Conservation (phyloP, 306 rosid species). For the Elaeagnus macrophylla region DNA sequence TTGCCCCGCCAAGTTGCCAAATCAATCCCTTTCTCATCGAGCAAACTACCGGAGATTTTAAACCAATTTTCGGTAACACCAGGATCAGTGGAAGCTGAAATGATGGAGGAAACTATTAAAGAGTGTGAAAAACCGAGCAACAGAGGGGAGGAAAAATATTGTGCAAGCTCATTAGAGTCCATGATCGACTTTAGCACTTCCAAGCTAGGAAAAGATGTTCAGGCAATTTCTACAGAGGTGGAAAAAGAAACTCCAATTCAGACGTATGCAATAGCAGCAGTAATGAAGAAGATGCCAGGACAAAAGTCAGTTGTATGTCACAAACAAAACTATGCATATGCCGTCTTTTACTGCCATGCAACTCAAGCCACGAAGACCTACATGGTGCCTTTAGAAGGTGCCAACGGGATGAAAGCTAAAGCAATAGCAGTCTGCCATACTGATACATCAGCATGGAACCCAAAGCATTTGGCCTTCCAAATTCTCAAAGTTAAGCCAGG, state of each 20-base stretch:
- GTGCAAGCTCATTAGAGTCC: slow-evolving; percentile 82
- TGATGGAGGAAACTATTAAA: slow-evolving; percentile 34
- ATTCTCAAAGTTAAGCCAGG: slow-evolving; percentile 76
- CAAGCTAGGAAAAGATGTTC: slow-evolving; percentile 45
- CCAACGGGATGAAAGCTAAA: slow-evolving; percentile 40
- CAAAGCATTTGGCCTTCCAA: slow-evolving; percentile 71
- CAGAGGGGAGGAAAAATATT: slow-evolving; percentile 57
- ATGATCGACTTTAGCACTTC: slow-evolving; percentile 72
- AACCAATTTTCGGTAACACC: slow-evolving; percentile 31
- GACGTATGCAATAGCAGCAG: slow-evolving; percentile 27
- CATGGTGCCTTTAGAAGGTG: slow-evolving; percentile 44
- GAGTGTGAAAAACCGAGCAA: slow-evolving; percentile 42
- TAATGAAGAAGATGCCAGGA: slow-evolving; percentile 31
- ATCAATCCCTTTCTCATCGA: slow-evolving; percentile 58
- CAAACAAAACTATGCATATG: slow-evolving; percentile 57
- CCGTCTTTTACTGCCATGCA: slow-evolving; percentile 70
- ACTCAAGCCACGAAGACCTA: slow-evolving; percentile 30
- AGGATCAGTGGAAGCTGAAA: slow-evolving; percentile 32
- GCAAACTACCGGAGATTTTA: slow-evolving; percentile 29
- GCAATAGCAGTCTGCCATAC: slow-evolving; percentile 72
- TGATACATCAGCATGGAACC: slow-evolving; percentile 73
- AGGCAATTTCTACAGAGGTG: slow-evolving; percentile 50
- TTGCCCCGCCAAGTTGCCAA: slow-evolving; percentile 37
- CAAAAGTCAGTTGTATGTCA: slow-evolving; percentile 59
- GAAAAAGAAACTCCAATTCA: slow-evolving; percentile 32